phyloP scores from a whole-genome alignment of 1,284 basidiomycete genomes.

The Irpex sp. region DNA sequence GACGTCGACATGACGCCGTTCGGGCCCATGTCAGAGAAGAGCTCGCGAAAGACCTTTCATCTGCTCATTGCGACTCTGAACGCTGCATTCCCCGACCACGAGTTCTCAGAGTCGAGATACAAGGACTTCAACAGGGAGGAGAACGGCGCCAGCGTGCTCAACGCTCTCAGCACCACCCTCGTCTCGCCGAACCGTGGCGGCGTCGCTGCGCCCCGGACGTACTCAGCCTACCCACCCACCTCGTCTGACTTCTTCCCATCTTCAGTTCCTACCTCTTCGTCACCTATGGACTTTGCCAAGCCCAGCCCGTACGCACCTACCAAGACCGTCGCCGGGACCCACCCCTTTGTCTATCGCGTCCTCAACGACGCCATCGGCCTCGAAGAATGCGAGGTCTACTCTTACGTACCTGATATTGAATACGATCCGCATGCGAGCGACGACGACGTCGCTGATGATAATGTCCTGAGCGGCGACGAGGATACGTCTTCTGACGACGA shows the following conservation, averaged over 20 bases:
- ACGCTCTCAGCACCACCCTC: slow-evolving; percentile 77
- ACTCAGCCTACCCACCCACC: slow-evolving; percentile 76
- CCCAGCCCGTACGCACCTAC: slow-evolving; percentile 62
- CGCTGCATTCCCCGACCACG: slow-evolving; percentile 96
- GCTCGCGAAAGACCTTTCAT: slow-evolving; percentile 86
- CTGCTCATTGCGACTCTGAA: slow-evolving; percentile 96
- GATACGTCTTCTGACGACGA: slow-evolving; percentile 57
- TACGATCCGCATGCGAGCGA: slow-evolving; percentile 92
- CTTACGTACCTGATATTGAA: slow-evolving; percentile 92
- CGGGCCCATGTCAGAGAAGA: slow-evolving; percentile 71
- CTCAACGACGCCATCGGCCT: slow-evolving; percentile 91
- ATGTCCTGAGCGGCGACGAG: slow-evolving; percentile 53
- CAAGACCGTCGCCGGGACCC: slow-evolving; percentile 43
- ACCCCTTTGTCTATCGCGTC: slow-evolving; percentile 83
- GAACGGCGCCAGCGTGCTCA: slow-evolving; percentile 73
- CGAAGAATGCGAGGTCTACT: slow-evolving; percentile 92
- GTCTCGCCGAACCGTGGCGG: slow-evolving; percentile 63
- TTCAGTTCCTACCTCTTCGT: slow-evolving; percentile 65
- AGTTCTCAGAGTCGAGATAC: slow-evolving; percentile 91
- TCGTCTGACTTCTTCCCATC: slow-evolving; percentile 73
- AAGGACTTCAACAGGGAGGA: slow-evolving; percentile 88
- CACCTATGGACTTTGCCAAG: slow-evolving; percentile 53
- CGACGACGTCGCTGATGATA: slow-evolving; percentile 74
- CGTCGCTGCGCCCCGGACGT: slow-evolving; percentile 66
- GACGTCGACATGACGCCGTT: slow-evolving; percentile 73